Evolutionary conservation across 768 basidiomycete genomes (phyloP).

Genomic region (Boletus sensibilis): DNA sequence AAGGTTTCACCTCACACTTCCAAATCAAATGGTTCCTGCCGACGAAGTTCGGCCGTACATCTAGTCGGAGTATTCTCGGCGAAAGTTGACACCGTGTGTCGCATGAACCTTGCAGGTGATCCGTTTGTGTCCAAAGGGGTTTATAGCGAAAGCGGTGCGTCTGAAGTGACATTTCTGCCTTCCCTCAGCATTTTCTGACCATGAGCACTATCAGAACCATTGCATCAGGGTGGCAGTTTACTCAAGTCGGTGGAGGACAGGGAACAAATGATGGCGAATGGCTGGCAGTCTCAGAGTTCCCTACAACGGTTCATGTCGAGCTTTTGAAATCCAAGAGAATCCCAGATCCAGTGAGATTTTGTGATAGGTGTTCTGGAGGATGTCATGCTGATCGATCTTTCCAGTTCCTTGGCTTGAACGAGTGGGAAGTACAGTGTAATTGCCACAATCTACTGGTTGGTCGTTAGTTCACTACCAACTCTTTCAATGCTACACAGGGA

Average conservation of each 20-base stretch:
- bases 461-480: not conserved
- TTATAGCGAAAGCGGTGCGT: not conserved
- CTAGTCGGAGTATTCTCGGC: constrained; percentile 21
- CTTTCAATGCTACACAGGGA: constrained; percentile 51
- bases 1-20: too few species aligned
- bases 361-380: not conserved
- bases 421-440: constrained; percentile 91
- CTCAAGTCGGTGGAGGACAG: constrained; percentile 60
- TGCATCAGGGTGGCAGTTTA: constrained; percentile 60
- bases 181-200: not conserved
- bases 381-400: constrained; percentile 8
- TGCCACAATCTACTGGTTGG: not conserved
- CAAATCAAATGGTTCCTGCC: too few species aligned
- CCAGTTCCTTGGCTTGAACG: constrained; percentile 74
- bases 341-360: constrained; percentile 71
- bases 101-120: not conserved
- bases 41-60: too few species aligned
- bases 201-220: constrained; percentile 32
- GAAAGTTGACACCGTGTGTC: not conserved
- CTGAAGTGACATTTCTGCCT: not conserved
- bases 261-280: constrained; percentile 65
- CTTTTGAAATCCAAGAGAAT: constrained; percentile 70
- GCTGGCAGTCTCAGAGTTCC: constrained; percentile 62
- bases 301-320: constrained; percentile 87
- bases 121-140: not conserved